Conservation (phyloP, 208 protist genomes). For the Novymonas esmeraldas region DNA sequence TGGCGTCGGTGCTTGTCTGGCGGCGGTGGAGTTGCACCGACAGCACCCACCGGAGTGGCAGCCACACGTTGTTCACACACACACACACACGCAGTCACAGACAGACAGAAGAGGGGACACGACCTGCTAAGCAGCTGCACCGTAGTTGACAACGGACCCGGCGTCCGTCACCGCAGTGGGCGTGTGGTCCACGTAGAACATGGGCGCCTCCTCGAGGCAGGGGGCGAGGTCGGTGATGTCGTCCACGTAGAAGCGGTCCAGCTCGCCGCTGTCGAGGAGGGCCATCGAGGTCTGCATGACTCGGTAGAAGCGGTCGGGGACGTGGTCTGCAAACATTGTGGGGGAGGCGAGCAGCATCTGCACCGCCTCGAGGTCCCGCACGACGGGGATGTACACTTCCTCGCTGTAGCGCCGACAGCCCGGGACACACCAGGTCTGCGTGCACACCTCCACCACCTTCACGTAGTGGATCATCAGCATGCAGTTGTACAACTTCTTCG, state of each 20-base stretch:
- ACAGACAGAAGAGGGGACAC: no score
- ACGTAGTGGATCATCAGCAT: conserved; percentile 69
- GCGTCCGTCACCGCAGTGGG: neutral
- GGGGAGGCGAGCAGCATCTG: conserved; percentile 71
- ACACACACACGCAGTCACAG: neutral
- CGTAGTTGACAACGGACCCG: neutral
- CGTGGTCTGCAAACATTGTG: conserved; percentile 87
- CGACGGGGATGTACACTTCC: conserved; percentile 64
- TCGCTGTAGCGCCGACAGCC: conserved; percentile 41
- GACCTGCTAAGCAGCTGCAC: conserved; percentile 2
- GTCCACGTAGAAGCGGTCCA: conserved; percentile 78
- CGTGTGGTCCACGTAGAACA: conserved; percentile 24
- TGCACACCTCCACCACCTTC: conserved; percentile 54
- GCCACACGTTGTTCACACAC: neutral
- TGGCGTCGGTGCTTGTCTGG: no score
- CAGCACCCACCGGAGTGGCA: no score
- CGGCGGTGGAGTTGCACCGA: no score
- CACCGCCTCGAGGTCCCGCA: conserved; percentile 58
- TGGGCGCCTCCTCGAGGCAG: conserved; percentile 21
- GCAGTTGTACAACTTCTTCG: conserved; percentile 62
- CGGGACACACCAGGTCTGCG: conserved; percentile 5
- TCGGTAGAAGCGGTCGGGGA: conserved; percentile 79
- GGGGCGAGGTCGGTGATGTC: conserved; percentile 6
- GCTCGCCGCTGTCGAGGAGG: conserved; percentile 54
- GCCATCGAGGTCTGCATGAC: conserved; percentile 44